Base-by-base conservation (phyloP, 768 basidiomycete species). In the Asterophora parasitica region DNA sequence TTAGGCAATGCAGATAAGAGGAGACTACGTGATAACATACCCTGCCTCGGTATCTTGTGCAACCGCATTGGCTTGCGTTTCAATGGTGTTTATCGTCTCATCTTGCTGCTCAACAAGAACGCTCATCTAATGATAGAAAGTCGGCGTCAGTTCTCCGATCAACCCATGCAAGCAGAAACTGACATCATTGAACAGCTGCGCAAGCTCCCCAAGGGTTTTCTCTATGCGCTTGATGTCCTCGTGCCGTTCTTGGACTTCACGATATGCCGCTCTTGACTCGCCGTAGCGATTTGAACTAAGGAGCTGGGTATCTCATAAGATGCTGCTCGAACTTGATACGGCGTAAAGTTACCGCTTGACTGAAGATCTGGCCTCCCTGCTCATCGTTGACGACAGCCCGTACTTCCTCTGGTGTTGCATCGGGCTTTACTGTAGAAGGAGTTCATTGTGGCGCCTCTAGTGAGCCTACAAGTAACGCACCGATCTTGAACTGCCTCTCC, bases 151-250 rank as follows among this genome's bases (percentile, higher is more conserved):
- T 35, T 16, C 11, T n/a, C 9, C 6, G 38, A 34, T 26, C 15
- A 9, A 35, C 5, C 40, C 16, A 37, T 8, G 33, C 27, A 11
- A 12, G 40, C 19, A 34, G 30, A n/a, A 4, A 71, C 83, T 35
- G 46, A 92, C 91, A 62, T 99, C 95, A 63, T 92, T 92, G 74
- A 97, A 96, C 57, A 99, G 74, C 60, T 95, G 92, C 8, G 92
- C 94, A 37, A 98, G 80, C 68, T 98, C 92, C 11, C 82, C 84
- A 37, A 99, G 72, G 8, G 94, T 98, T 68, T 80, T 79, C 66
- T 97, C 95, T 59, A 99, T 98, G 60, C 87, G 86, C 67, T 92
- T 84, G 66, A 99, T 90, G 58, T 99, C 94, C 64, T 88, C 88
- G 61, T 98, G 93, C 51, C 95, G 85, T 59, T 87, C 89, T 70